Base-by-base conservation (phyloP, 805 yeast species). In the Kodamaea kaohsiungensis region DNA sequence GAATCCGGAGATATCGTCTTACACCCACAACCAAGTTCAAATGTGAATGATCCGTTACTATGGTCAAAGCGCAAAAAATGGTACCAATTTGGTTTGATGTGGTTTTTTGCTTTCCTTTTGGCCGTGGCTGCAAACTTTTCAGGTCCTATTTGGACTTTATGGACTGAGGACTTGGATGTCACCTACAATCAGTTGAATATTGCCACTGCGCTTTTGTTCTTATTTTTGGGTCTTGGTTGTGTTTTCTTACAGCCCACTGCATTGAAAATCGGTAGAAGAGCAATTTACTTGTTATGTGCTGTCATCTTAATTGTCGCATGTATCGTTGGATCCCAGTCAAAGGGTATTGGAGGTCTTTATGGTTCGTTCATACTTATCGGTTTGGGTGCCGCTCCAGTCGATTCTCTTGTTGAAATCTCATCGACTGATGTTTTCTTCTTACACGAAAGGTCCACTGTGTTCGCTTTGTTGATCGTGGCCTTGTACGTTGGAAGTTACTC, bases 161-260 rank as follows among this genome's bases (percentile, higher is more conserved):
- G 75, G 70, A 65, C 68, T 12, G 62, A 54, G 7, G 67, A 62
- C 5, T 68, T 72, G 50, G 49, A 65, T 47, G 61, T 66, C 49
- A 60, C 81, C 1, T 62, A 73, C 33, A 60, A 60, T 13, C 69
- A 79, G 48, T 67, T 82, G 54, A 80, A 79, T 60, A 69, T 74
- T 15, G 79, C 82, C 51, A 61, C 73, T 12, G 86, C 85, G 30
- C 70, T 78, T 53, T 69, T 77, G 65, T 82, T 80, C 60, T 65
- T 82, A 53, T 78, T 80, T 53, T 68, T 81, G 39, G 86, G 74
- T 7, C 35, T 71, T 8, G 76, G 76, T 1, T 70, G 74, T 46
- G 51, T 67, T n/a, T 52, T 69, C 40, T 63, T 71, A 40, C 75
- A 71, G 53, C 75, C 76, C 15, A 62, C 68, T 2, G 72, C 69